Evolutionary conservation across 495 filamentous ascomycete genomes (phyloP).

Genomic region (Hyaloscypha hepaticicola): DNA sequence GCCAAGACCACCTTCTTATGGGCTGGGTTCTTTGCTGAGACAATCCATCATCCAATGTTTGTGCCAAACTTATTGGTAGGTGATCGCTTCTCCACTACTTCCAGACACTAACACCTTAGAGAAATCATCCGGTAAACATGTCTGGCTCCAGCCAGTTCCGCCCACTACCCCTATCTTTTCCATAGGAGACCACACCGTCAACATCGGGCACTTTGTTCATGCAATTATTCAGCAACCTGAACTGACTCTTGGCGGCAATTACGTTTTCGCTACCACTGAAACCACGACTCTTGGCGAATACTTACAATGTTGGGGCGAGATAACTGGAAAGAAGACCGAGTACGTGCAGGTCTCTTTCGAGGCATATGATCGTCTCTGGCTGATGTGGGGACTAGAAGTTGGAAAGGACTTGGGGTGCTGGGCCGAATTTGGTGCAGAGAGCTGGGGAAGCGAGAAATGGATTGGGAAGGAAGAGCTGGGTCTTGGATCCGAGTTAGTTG

Average conservation of each 20-base stretch:
- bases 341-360: constrained; percentile 28
- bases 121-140: constrained; percentile 33
- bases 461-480: constrained; percentile 20
- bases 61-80: constrained; percentile 26
- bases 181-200: constrained; percentile 41
- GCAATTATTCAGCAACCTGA: constrained; percentile 41
- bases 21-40: constrained; percentile 37
- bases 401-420: constrained; percentile 41
- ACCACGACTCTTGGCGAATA: constrained; percentile 35
- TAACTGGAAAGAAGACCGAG: constrained; percentile 28
- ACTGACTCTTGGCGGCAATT: constrained; percentile 30
- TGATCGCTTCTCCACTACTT: neutral
- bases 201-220: constrained; percentile 40
- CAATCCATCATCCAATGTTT: constrained; percentile 35
- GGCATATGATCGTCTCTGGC: constrained; percentile 36
- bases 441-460: constrained; percentile 31
- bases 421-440: constrained; percentile 34
- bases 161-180: constrained; percentile 35
- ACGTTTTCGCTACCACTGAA: constrained; percentile 36
- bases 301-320: constrained; percentile 39
- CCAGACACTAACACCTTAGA: constrained; percentile 15
- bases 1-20: constrained; percentile 43
- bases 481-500: constrained; percentile 5
- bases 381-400: constrained; percentile 38
- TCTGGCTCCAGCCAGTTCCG: constrained; percentile 35